A percentile compares a stretch with the other conserved stretches of the same genome.
Conservation (phyloP, 169 alveolate genomes). For the Cryptosporidium sp. region DNA sequence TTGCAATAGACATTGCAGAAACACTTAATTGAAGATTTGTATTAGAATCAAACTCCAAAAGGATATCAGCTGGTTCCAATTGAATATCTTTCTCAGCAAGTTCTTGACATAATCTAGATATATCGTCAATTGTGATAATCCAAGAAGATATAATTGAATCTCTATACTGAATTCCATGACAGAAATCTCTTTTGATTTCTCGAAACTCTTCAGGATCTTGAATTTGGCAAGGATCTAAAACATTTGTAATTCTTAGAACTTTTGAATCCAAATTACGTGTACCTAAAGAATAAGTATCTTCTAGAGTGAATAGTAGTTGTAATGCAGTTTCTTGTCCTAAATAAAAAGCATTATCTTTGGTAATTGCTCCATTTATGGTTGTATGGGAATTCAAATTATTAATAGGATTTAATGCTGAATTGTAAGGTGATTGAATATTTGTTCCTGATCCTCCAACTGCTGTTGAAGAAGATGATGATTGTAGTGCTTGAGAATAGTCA, state of each 20-base stretch:
- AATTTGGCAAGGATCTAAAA: neutral
- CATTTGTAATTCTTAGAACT: slow-evolving; percentile 10
- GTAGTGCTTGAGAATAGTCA: slow-evolving; percentile 82
- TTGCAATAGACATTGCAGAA: slow-evolving; percentile 5
- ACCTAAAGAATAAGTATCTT: neutral
- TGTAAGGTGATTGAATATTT: neutral
- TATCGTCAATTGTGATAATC: slow-evolving; percentile 23
- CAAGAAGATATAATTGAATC: slow-evolving; percentile 33
- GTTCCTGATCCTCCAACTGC: neutral
- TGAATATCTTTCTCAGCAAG: slow-evolving; percentile 4
- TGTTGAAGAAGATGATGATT: neutral
- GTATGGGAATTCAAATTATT: neutral
- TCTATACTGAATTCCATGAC: slow-evolving; percentile 9
- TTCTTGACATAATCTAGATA: slow-evolving; percentile 1
- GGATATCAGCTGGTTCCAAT: slow-evolving; percentile 36
- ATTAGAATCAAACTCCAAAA: slow-evolving; percentile 42
- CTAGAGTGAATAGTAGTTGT: neutral
- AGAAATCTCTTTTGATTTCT: slow-evolving; percentile 5
- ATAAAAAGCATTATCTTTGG: neutral
- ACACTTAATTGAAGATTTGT: slow-evolving; percentile 30
- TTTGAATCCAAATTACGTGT: slow-evolving; percentile 9
- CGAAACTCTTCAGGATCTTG: slow-evolving; percentile 13
- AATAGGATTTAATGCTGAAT: neutral
- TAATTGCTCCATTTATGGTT: neutral
- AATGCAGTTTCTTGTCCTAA: neutral